Evolutionary conservation across 257 asterid species (phyloP), one percentile per base, ranked within the genome.

Genomic region (Handroanthus guayacan): DNA sequence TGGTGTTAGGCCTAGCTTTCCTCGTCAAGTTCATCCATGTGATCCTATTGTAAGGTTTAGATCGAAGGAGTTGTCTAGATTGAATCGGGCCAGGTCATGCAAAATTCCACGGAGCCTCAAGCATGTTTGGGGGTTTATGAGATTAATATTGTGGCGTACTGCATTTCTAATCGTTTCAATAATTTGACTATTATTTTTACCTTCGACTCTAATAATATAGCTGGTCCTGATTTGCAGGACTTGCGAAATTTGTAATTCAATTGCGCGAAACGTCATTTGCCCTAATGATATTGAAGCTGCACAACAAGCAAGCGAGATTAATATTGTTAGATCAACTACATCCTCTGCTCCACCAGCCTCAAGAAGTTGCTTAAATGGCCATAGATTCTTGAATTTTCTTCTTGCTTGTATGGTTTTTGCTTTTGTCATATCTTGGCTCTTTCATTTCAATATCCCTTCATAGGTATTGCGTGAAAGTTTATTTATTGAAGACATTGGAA

Each of bases 401-500:
- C 87, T 90, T 4, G 92, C 87, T 64, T 88, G 91, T 47, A 69
- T 90, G 89, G 92, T 88, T 5, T 90, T 90, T 74, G 96, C 93
- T 4, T 88, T 90, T 37, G 93, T 87, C 65, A 81, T 88, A 48
- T 88, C 96, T 16, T 90, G 96, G 96, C 92, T 90, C 72, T 88
- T 90, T 78, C 96, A 85, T 78, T 87, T 90, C 69, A 88, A 85
- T 71, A 82, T 86, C 58, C 92, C 86, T n/a, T 84, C 94, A 0
- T 86, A 83, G 72, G 37, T 58, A 57, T 12, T 17, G 36, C 25
- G 38, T 5, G 13, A 25, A 25, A 25, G 31, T 25, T 25, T 1
- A 25, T 25, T 25, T 25, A 25, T 25, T 25, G 41, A 4, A 13
- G 56, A 71, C 20, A 20, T 9, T 41, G 36, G 2, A 0, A 47